Percentiles rank a stretch among this genome's conserved stretches.
Conservation (phyloP, 2,329 filamentous ascomycete species). For the Purpureocillium lavendulum region DNA sequence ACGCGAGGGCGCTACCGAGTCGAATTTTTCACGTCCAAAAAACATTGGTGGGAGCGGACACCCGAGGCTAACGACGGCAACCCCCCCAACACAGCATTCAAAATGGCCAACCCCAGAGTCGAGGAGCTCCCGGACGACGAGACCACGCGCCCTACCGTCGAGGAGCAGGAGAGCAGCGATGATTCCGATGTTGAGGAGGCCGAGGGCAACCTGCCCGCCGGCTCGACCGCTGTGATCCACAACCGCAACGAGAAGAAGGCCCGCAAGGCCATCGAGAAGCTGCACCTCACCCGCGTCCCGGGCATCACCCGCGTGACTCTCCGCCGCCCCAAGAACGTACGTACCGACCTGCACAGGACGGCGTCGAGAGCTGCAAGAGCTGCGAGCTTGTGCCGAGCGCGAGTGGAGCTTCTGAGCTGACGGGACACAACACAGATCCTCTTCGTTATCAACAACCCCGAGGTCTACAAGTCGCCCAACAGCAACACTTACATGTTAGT, state of each 20-base stretch:
- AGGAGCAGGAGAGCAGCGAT: constrained; percentile 66
- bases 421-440: constrained; percentile 60
- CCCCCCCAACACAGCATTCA: constrained; percentile 23
- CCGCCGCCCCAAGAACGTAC: constrained; percentile 96
- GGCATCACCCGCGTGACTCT: constrained; percentile 98
- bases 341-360: constrained; percentile 31
- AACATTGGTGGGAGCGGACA: neutral
- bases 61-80: constrained; percentile 3
- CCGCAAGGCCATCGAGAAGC: constrained; percentile 97
- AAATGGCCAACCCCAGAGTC: constrained; percentile 95
- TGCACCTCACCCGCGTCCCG: constrained; percentile 90
- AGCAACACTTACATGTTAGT: constrained; percentile 99
- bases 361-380: too few species aligned
- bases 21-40: constrained; percentile 4
- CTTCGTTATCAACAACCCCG: constrained; percentile 99
- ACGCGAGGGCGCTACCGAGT: neutral
- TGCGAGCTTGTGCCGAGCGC: constrained; percentile 1
- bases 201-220: constrained; percentile 70
- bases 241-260: constrained; percentile 99
- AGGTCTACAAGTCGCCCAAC: constrained; percentile 98
- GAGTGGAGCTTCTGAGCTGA: constrained; percentile 11
- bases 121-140: constrained; percentile 95
- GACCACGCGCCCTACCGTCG: constrained; percentile 70
- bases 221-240: constrained; percentile 85
- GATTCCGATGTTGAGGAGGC: constrained; percentile 76